Evolutionary conservation across 768 basidiomycete species (phyloP), one percentile per base, ranked within the genome.

Genomic region (Brasilioporus rufonigricans): DNA sequence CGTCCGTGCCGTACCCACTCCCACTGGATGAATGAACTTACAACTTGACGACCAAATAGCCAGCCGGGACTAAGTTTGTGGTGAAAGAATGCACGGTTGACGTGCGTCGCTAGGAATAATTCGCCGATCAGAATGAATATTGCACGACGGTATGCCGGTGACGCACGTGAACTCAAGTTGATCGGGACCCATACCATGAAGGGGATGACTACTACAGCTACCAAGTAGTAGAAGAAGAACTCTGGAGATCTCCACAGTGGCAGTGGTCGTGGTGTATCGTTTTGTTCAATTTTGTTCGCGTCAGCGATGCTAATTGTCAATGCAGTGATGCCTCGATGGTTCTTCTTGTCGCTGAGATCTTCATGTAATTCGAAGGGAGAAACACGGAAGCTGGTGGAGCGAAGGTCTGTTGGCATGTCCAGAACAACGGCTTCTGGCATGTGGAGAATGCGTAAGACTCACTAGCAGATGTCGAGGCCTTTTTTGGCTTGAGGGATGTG

Each of bases 171-270:
- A 66, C 93, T 95, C 59, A 95, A 67, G 23, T 75, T 73, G 23
- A 89, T 76, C 0, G 92, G 90, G 58, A 88, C 76, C 81, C 85
- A 91, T 5, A 80, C 73, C 88, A 98, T 89, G 50, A 84, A 61
- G 4, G 89, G 86, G 29, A 98, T 71, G 8, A 80, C 85, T 21
- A 86, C 48, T 14, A 75, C 65, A 13, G 85, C 81, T 2, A 86
- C 75, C 31, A 84, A 57, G 57, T 76, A 84, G 71, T 98, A 98
- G 38, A 87, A 61, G 59, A 81, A 76, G 73, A 96, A 98, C 67
- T 98, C 97, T 11, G 74, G 68, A 0, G 91, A 89, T 40, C 69
- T 74, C 96, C 95, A 98, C 72, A 90, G 74, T 23, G 89, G 62
- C 3, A 76, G 75, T 3, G 74, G 69, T 23, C 64, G 57, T 32